Evolutionary conservation across 2,329 filamentous ascomycete species (phyloP), one percentile per base, ranked within the genome.

Genomic region (Aspergillus sp.): DNA sequence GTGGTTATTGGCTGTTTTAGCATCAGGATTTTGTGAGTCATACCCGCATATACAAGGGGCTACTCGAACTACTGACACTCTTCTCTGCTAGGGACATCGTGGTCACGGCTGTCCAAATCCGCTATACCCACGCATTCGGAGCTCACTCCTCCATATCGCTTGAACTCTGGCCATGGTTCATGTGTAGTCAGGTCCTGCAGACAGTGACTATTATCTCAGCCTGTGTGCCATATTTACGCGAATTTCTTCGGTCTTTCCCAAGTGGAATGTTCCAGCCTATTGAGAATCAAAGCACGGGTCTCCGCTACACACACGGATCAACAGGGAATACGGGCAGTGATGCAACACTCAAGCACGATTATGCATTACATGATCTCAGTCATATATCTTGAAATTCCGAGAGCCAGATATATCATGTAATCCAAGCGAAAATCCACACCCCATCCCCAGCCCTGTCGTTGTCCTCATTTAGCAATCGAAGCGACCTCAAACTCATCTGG

Each of bases 171-270:
- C 50, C 50, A 39, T 57, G 56, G 56, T 18, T 49, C 6, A 52
- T 57, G 18, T 57, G 56, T 32, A 53, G 50, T 39, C 56, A 57
- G 36, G 42, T 57, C 24, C 50, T 57, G 14, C 56, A 57, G 26
- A 57, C 56, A 3, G 56, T 57, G 29, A 49, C 56, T 4, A 57
- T 57, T 1, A 20, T 57, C 6, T 47, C 56, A 16, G 26, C 56
- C 26, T 57, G 56, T 29, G 56, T 57, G 50, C 56, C 56, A 18
- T 57, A 57, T 36, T 51, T 57, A 11, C 56, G 56, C 29, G 56
- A 57, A n/a, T 57, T 57, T 14, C 45, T 57, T 14, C 42, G 53
- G 20, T 47, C 56, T 4, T 57, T 57, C 12, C 56, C 56, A 6
- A 57, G 56, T 53, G 56, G 56, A 6, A 57, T 57, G 56, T 39